Evolutionary conservation across 139 green algal genomes (phyloP).

Genomic region (Parachlorella kessleri): DNA sequence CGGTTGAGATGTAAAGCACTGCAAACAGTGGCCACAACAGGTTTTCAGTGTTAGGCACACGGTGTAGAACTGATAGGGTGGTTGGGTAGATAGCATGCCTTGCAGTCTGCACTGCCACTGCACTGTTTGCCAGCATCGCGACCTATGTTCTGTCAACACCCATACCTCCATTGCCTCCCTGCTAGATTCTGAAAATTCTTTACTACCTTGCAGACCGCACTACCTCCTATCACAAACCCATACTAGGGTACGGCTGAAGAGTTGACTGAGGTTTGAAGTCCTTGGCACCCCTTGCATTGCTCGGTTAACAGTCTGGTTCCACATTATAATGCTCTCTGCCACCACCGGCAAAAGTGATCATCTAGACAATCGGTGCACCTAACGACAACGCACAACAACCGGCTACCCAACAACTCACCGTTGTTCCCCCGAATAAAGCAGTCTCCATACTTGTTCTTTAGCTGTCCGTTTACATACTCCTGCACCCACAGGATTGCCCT

Average conservation of each 20-base stretch:
- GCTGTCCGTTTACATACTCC: constrained; percentile 98
- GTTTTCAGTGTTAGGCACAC: neutral
- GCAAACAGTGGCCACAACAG: constrained; percentile 2
- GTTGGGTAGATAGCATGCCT: neutral
- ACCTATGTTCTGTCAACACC: neutral
- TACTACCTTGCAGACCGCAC: too few relatives aligned
- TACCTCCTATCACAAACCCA: too few relatives aligned
- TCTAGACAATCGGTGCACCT: too few relatives aligned
- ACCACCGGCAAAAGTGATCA: too few relatives aligned
- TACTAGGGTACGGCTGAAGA: too few relatives aligned
- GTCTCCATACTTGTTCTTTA: constrained; percentile 99
- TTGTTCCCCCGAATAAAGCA: constrained; percentile 99
- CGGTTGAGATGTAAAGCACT: constrained; percentile 78
- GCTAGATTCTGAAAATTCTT: neutral
- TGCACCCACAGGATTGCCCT: constrained; percentile 46
- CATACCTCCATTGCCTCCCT: neutral
- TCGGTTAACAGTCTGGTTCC: too few relatives aligned
- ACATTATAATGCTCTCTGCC: too few relatives aligned
- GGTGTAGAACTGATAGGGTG: neutral
- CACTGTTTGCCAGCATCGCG: too few relatives aligned
- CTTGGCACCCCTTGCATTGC: too few relatives aligned
- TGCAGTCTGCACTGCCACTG: neutral
- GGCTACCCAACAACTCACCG: too few relatives aligned
- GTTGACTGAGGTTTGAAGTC: too few relatives aligned
- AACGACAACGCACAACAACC: too few relatives aligned